Evolutionary conservation across 495 filamentous ascomycete species (phyloP), one percentile per base, ranked within the genome.

Genomic region (Monascus purpureus): DNA sequence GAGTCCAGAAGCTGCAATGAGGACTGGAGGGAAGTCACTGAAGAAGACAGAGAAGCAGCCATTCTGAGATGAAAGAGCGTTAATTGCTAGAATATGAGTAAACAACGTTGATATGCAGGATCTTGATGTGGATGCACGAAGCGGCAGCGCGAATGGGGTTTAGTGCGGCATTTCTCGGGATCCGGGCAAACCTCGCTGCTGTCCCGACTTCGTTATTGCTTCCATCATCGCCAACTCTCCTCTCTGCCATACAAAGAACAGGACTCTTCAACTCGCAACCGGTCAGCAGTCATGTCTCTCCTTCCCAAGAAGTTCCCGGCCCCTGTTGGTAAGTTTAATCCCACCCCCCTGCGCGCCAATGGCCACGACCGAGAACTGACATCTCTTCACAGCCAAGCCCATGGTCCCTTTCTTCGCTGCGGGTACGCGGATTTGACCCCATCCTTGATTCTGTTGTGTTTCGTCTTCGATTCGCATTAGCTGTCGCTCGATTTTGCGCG

Each of bases 251-350:
- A n/a, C n/a, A n/a, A n/a, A n/a, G n/a, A 48, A 25, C 32, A 40
- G 38, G 38, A 34, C 40, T 40, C 33, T 36, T 20, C 20, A 4
- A 22, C 20, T 22, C 20, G 4, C 4, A 9, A 22, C 9, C 20
- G 9, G 9, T 22, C 20, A 4, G 20, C 9, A 4, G 9, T 22
- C 20, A 85, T 87, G 82, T 70, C 73, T 64, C 65, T 82, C 59
- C 69, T 94, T 55, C 76, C 76, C 51, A 93, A 92, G 75, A 94
- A 93, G 71, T 96, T 87, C 68, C 81, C 80, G 46, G 71, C 75
- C 42, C 80, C 82, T 28, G 57, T 93, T 47, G 70, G 88, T 94
- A 78, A 41, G 86, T 77, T 47, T 43, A 54, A 49, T 52, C 32
- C 29, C 24, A 30, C 18, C 17, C 25, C 14, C 27, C 28, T 30